Evolutionary conservation across 139 green algal species (phyloP).

Genomic region (Chlamydomonas sp.): DNA sequence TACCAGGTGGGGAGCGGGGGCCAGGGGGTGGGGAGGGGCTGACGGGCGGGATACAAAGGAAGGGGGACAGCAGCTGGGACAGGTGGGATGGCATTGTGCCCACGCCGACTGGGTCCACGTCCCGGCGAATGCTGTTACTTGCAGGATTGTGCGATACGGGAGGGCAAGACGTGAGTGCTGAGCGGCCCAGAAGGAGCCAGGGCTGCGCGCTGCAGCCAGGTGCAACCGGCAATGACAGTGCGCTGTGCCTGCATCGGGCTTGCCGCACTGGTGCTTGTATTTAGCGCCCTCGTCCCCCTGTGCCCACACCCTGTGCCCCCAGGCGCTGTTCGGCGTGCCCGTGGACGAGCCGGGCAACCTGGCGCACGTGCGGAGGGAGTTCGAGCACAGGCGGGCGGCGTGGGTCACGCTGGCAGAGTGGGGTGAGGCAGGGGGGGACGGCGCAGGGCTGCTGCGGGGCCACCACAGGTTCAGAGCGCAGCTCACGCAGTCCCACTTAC

Average conservation of each 20-base stretch:
- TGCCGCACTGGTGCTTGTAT: not conserved
- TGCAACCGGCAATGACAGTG: no score
- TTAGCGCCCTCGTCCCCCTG: not conserved
- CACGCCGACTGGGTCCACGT: no score
- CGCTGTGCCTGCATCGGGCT: no score
- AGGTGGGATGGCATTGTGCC: no score
- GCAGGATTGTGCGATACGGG: no score
- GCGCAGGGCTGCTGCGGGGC: not conserved
- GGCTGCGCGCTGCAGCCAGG: no score
- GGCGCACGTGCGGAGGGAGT: constrained; percentile 47
- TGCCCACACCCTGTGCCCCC: not conserved
- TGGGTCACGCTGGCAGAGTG: constrained; percentile 43
- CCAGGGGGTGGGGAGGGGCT: no score
- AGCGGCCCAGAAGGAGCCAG: no score
- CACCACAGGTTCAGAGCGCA: no score
- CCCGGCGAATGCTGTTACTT: no score
- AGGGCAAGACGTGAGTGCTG: no score
- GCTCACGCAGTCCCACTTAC: no score
- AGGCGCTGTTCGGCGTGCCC: constrained; percentile 27
- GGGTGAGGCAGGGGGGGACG: not conserved
- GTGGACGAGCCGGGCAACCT: constrained; percentile 46
- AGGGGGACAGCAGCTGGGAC: not conserved
- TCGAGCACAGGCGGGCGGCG: constrained; percentile 46
- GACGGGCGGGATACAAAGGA: not conserved
- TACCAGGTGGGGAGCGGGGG: constrained; percentile 37